Evolutionary conservation across 2,329 filamentous ascomycete genomes (phyloP).

Genomic region (Ambrosiella cleistominuta): DNA sequence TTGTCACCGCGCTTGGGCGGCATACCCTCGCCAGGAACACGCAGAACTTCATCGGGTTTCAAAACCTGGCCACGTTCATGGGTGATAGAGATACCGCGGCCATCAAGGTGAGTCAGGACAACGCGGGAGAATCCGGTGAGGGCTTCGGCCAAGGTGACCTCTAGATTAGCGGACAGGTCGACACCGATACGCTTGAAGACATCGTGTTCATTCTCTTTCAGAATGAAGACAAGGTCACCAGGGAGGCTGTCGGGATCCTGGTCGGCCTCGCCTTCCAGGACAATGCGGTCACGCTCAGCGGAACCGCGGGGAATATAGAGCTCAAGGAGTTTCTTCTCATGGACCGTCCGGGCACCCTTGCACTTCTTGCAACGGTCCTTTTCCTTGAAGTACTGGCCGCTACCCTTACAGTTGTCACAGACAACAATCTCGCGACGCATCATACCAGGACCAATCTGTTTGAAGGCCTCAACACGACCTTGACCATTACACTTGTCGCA

Average conservation of each 20-base stretch:
- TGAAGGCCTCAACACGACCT: constrained; percentile 59
- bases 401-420: constrained; percentile 70
- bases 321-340: constrained; percentile 86
- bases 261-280: constrained; percentile 84
- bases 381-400: constrained; percentile 77
- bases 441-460: constrained; percentile 72
- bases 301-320: constrained; percentile 87
- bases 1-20: constrained; percentile 69
- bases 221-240: constrained; percentile 80
- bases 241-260: constrained; percentile 77
- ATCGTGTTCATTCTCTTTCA: constrained; percentile 67
- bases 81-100: constrained; percentile 67
- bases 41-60: constrained; percentile 68
- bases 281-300: constrained; percentile 73
- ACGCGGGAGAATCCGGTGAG: constrained; percentile 79
- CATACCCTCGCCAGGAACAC: constrained; percentile 84
- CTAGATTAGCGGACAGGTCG: constrained; percentile 67
- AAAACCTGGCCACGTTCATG: constrained; percentile 70
- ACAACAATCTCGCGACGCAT: constrained; percentile 62
- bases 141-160: constrained; percentile 67
- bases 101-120: constrained; percentile 83
- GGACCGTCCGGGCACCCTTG: constrained; percentile 75
- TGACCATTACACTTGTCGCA: constrained; percentile 74
- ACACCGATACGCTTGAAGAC: constrained; percentile 67
- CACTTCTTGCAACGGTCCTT: constrained; percentile 99